Base-by-base conservation (phyloP, 2,329 filamentous ascomycete species). In the Botrytis sinoallii region DNA sequence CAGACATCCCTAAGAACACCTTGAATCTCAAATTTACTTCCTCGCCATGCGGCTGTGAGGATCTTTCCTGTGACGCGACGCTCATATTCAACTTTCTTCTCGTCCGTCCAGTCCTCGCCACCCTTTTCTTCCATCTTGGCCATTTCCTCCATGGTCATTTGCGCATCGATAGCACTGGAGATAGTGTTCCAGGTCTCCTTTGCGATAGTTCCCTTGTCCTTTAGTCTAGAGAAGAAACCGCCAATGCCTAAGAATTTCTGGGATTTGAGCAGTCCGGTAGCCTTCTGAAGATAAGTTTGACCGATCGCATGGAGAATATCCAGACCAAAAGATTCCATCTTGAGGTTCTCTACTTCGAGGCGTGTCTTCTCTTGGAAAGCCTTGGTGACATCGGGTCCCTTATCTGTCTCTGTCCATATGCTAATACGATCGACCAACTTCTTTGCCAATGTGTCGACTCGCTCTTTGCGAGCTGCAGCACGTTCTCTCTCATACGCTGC, bases 131-230 rank as follows among this genome's bases (percentile, higher is more conserved):
- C 96, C 84, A 95, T 87, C 82, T 95, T 94, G 72, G 94, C 95
- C 96, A 99, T 98, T 83, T 98, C 95, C 85, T 99, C 95, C 90
- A 99, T 97, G 75, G 95, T 97, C 86, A 97, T 92, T 85, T 99
- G 96, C 40, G 96, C 96, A 81, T 98, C 95, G 77, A 99, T 97
- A 57, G 96, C 96, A 70, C 93, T 97, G 76, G 91, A 94, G 81
- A 99, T 98, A 44, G 96, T 99, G 81, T 93, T 95, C 96, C 96
- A 99, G 1, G 96, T 98, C 81, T 99, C 96, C 87, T 98, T 98
- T 79, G 97, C 94, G 75, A 98, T 88, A 3, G 92, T 96, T 75
- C 95, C 95, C 89, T 98, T 98, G 83, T 99, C 96, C 85, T 96
- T 97, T 79, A 99, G 88, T 72, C 94, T 89, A 74, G 91, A 93